These are phyloP conservation scores for Sordaria brevicollis DNA, from an alignment of 495 filamentous ascomycete genomes.

Conservation along the genomic window DNA sequence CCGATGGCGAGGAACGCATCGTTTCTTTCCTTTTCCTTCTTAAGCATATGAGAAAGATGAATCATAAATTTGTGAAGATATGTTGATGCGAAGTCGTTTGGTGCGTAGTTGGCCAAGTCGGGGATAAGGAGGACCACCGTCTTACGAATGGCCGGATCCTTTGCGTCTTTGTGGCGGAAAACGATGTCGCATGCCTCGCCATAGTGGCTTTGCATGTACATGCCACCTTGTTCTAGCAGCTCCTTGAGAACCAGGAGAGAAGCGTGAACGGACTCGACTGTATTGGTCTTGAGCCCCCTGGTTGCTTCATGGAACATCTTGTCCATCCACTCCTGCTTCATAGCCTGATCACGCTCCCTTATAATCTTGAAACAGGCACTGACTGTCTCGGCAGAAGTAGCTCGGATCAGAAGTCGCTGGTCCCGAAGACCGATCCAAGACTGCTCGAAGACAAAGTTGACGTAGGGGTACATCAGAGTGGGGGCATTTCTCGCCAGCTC, in stretches of 20 bases:
- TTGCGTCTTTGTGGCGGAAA: constrained; percentile 79
- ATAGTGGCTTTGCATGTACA: constrained; percentile 96
- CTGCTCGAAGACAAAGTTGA: constrained; percentile 81
- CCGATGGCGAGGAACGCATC: constrained; percentile 91
- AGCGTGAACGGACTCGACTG: constrained; percentile 79
- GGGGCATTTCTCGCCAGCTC: constrained; percentile 86
- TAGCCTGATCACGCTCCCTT: constrained; percentile 71
- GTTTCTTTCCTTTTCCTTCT: constrained; percentile 87
- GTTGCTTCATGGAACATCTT: constrained; percentile 78
- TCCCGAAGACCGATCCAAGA: constrained; percentile 93
- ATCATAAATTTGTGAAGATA: constrained; percentile 97
- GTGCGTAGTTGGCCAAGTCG: constrained; percentile 84
- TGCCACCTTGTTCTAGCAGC: constrained; percentile 82
- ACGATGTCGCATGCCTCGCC: constrained; percentile 84
- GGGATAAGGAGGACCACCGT: constrained; percentile 86
- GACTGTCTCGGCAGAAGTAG: constrained; percentile 81
- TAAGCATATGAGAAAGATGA: constrained; percentile 87
- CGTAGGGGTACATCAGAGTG: constrained; percentile 85
- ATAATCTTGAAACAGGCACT: constrained; percentile 92
- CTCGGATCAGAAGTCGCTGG: constrained; percentile 77
- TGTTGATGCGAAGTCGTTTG: constrained; percentile 66
- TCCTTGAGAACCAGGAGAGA: constrained; percentile 86
- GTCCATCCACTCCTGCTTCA: constrained; percentile 76
- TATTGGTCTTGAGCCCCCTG: constrained; percentile 64
- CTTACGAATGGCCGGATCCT: constrained; percentile 74